Evolutionary conservation across 768 basidiomycete genomes (phyloP).

Genomic region (Suillus clintonianus): DNA sequence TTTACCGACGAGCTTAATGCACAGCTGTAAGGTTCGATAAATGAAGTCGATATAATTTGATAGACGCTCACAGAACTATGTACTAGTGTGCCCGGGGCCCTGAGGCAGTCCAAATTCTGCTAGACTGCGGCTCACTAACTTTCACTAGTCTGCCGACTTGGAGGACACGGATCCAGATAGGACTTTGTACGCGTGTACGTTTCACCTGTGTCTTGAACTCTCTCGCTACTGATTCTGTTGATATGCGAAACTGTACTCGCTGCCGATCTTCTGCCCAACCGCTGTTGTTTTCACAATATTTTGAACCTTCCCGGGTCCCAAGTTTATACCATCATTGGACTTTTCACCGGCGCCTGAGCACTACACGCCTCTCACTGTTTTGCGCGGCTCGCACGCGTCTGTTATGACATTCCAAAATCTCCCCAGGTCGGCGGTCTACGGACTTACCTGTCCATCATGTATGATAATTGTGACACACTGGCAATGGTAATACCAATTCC

Average conservation of each 20-base stretch:
- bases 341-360: conserved; percentile 69
- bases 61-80: no score
- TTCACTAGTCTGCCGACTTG: conserved; percentile 62
- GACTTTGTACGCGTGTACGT: conserved; percentile 65
- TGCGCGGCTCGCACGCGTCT: conserved; percentile 40
- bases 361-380: conserved; percentile 67
- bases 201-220: conserved; percentile 40
- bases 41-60: no score
- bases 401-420: conserved; percentile 34
- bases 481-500: conserved; percentile 59
- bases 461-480: conserved; percentile 66
- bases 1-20: no score
- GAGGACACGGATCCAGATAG: conserved; percentile 68
- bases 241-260: conserved; percentile 51
- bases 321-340: conserved; percentile 22
- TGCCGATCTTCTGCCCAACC: conserved; percentile 51
- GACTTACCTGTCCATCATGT: conserved; percentile 62
- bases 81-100: conserved; percentile 32
- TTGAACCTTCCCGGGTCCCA: conserved; percentile 41
- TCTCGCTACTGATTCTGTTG: conserved; percentile 50
- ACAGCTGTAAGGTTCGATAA: no score
- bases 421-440: conserved; percentile 42
- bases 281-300: conserved; percentile 49
- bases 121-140: conserved; percentile 59
- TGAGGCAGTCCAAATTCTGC: conserved; percentile 59